Base-by-base conservation (phyloP, 331 rosid genomes). In the Stylosanthes scabra region DNA sequence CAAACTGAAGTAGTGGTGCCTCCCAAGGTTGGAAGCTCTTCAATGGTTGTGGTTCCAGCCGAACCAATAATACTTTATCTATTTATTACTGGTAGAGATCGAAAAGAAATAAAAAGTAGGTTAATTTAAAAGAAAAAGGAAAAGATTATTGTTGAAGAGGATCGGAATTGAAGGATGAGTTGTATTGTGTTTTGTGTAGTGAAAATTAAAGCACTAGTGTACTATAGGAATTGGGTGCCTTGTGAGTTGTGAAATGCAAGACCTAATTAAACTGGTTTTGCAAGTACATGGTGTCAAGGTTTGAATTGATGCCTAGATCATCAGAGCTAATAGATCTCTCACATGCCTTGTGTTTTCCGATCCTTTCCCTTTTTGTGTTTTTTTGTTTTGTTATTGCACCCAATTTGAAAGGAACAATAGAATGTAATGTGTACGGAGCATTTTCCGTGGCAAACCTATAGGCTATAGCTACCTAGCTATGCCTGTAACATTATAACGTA, bases 371-470 rank as follows among this genome's bases (percentile, higher is more conserved):
- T 56, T 70, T 27, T 55, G 64, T 13, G 5, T 3, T 16, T 55
- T 55, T 8, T 56, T 11, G 59, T 29, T 67, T 50, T 50, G 9
- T 67, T 42, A n/a, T 67, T 42, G 14, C 49, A 54, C 68, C 52
- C 31, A 71, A 45, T 59, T 60, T 72, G 77, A 72, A 72, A 60
- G 69, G 41, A 60, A 72, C 76, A 14, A 34, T 60, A 72, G 69
- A 60, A 60, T 47, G 68, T 60, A 5, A 25, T 9, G 10, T 10
- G 68, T 71, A 59, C 13, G 39, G n/a, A 27, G 47, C 49, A 45
- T 29, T 50, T 59, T 29, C 8, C 15, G 11, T 28, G 49, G 46
- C 45, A 20, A 20, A 20, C 25, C 25, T 20, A 20, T 20, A 20
- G 25, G 25, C 25, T 20, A 20, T 20, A 20, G 25, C 25, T 20